A percentile compares a stretch with the other conserved stretches of the same genome.
Evolutionary conservation across 306 rosid genomes (phyloP).

Genomic region (Rosa multiflora): DNA sequence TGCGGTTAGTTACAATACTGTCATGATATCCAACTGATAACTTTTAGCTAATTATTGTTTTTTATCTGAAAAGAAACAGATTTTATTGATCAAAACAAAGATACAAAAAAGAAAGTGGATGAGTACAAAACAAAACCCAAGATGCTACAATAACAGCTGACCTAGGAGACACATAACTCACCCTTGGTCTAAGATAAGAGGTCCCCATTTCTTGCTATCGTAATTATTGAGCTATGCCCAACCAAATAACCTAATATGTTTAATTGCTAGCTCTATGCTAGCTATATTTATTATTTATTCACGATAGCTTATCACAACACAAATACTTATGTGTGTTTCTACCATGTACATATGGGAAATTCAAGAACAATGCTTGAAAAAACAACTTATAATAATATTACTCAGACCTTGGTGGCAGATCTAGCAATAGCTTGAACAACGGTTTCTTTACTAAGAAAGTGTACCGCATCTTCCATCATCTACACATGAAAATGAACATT

Average conservation of each 20-base stretch:
- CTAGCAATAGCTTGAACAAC: constrained; percentile 93
- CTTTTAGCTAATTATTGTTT: not conserved
- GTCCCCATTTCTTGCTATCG: not conserved
- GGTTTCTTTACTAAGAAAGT: constrained; percentile 94
- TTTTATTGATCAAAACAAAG: not conserved
- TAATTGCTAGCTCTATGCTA: not conserved
- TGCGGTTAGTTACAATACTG: not conserved
- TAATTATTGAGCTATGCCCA: not conserved
- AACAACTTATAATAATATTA: constrained; percentile 4
- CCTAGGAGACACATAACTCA: not conserved
- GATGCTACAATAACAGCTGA: not conserved
- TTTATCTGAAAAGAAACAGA: not conserved
- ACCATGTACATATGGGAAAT: not conserved
- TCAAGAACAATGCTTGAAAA: not conserved
- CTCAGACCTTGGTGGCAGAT: constrained; percentile 90
- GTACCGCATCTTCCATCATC: constrained; percentile 99
- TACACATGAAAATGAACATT: constrained; percentile 35
- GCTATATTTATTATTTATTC: not conserved
- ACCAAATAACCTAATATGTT: not conserved
- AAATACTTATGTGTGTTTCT: not conserved
- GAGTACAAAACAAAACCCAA: not conserved
- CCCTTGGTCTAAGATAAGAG: not conserved
- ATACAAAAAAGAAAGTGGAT: not conserved
- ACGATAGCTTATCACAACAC: not conserved
- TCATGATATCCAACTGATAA: not conserved